Conservation (phyloP, 306 rosid species). For the Ammopiptanthus mongolicus region DNA sequence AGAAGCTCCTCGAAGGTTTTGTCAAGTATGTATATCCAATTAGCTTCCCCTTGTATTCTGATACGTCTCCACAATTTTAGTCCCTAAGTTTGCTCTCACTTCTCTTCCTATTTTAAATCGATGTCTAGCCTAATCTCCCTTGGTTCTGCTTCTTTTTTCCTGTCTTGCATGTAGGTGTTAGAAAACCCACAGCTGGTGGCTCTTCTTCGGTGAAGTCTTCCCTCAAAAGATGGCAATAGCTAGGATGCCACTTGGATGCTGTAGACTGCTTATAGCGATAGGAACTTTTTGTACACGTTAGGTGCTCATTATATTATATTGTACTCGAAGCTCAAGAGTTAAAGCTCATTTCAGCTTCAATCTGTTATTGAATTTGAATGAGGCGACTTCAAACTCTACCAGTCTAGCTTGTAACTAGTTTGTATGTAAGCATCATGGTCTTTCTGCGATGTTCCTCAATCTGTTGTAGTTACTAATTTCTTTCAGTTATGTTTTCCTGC, state of each 20-base stretch:
- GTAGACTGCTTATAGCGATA: conserved; percentile 26
- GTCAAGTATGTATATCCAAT: conserved; percentile 51
- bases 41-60: not conserved
- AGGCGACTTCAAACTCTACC: conserved; percentile 44
- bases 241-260: conserved; percentile 26
- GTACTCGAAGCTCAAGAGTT: conserved; percentile 20
- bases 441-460: conserved; percentile 11
- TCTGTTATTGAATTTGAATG: conserved; percentile 30
- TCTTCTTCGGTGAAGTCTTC: conserved; percentile 58
- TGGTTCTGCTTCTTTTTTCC: conserved; percentile 20
- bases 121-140: not conserved
- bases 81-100: not conserved
- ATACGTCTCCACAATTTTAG: not conserved
- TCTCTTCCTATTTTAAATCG: not conserved
- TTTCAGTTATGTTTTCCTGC: not conserved
- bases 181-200: conserved; percentile 46
- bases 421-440: conserved; percentile 22
- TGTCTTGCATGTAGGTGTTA: conserved; percentile 44
- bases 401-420: conserved; percentile 39
- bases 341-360: conserved; percentile 34
- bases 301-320: conserved; percentile 23
- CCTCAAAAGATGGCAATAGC: conserved; percentile 65
- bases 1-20: conserved; percentile 60
- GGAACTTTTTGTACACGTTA: conserved; percentile 30
- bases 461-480: conserved; percentile 5